phyloP scores from a whole-genome alignment of 805 yeast genomes.

The Metschnikowia continentalis region DNA sequence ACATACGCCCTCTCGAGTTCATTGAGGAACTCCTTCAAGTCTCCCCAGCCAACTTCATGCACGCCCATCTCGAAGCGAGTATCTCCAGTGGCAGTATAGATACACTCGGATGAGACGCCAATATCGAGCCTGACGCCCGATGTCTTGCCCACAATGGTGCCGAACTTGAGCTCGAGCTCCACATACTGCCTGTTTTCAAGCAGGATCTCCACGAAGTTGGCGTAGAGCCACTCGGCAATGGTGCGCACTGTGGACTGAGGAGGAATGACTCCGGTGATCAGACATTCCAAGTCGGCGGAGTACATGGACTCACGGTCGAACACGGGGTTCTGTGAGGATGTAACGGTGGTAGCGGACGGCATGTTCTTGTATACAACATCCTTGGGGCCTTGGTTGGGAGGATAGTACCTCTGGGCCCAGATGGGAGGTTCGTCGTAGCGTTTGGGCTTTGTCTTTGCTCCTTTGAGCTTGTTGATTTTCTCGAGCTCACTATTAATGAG shows the following conservation, averaged over 20 bases:
- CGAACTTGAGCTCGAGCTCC: constrained; percentile 74
- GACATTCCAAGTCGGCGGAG: constrained; percentile 40
- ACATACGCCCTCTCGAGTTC: constrained; percentile 51
- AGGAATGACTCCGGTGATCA: constrained; percentile 72
- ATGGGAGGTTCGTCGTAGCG: constrained; percentile 64
- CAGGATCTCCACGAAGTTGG: constrained; percentile 65
- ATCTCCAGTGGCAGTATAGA: constrained; percentile 51
- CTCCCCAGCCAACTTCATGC: constrained; percentile 58
- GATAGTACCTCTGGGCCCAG: constrained; percentile 76
- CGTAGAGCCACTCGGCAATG: constrained; percentile 86
- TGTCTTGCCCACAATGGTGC: constrained; percentile 61
- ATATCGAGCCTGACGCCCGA: constrained; percentile 59
- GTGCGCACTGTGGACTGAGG: constrained; percentile 77
- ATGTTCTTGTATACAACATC: not conserved
- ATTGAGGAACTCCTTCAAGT: constrained; percentile 49
- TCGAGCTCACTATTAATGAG: constrained; percentile 20
- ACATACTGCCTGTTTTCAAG: constrained; percentile 49
- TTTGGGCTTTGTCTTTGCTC: constrained; percentile 45
- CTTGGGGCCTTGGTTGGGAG: constrained; percentile 12
- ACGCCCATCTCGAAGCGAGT: constrained; percentile 63
- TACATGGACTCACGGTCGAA: constrained; percentile 29
- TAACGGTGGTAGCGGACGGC: constrained; percentile 6
- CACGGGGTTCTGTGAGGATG: constrained; percentile 18
- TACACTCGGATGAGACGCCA: constrained; percentile 66
- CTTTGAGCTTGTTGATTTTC: constrained; percentile 21